A percentile compares a stretch with the other conserved stretches of the same genome.
Evolutionary conservation across 192 early-diverging fungal genomes (phyloP).

Genomic region (Spinellus fusiger): DNA sequence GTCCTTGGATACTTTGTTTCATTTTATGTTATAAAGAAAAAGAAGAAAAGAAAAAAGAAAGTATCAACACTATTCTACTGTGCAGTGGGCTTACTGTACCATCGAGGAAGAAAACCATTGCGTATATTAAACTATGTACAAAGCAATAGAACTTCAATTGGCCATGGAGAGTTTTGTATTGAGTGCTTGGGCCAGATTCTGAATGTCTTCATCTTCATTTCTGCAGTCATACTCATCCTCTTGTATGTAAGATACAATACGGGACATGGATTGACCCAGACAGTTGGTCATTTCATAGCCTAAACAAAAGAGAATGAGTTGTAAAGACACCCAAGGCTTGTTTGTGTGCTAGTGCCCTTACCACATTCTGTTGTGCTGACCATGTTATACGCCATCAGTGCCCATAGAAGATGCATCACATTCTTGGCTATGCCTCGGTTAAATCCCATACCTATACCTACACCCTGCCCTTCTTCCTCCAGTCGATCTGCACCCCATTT

Average conservation of each 20-base stretch:
- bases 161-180: constrained; percentile 23
- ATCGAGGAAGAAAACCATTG: too few species aligned
- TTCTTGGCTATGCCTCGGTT: constrained; percentile 26
- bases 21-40: not conserved
- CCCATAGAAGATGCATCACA: constrained; percentile 28
- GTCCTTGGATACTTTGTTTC: too few species aligned
- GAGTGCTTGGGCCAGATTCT: constrained; percentile 17
- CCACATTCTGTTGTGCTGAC: constrained; percentile 24
- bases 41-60: not conserved
- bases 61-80: too few species aligned
- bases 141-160: not conserved
- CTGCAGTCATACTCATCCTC: constrained; percentile 23
- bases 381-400: constrained; percentile 15
- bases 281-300: constrained; percentile 1
- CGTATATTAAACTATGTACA: not conserved
- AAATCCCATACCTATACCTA: constrained; percentile 26
- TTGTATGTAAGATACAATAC: constrained; percentile 24
- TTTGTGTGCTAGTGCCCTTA: constrained; percentile 11
- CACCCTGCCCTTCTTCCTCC: constrained; percentile 29
- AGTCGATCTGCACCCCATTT: constrained; percentile 24
- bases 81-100: too few species aligned
- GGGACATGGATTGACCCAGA: constrained; percentile 20
- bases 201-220: constrained; percentile 26
- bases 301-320: not conserved
- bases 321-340: too few species aligned